A percentile compares a stretch with the other conserved stretches of the same genome.
phyloP scores from a whole-genome alignment of 805 yeast genomes.

The Cyberlindnera xishuangbannaensis region DNA sequence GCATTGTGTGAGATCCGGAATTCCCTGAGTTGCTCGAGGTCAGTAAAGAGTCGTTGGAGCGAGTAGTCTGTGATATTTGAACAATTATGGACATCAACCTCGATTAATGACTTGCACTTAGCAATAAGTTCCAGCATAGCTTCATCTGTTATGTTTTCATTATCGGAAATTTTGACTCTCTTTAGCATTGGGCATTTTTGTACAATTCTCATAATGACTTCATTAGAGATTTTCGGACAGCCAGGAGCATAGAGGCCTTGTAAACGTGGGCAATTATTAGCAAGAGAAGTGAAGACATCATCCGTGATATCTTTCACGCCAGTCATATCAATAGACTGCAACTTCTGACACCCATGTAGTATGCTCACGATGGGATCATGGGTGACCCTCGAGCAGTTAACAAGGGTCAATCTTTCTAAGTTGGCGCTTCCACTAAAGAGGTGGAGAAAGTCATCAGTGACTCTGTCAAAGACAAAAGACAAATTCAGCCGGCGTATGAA shows the following conservation, averaged over 20 bases:
- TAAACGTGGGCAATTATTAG: conserved; percentile 63
- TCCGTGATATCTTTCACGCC: conserved; percentile 70
- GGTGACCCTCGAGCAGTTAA: conserved; percentile 65
- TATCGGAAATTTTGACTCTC: conserved; percentile 75
- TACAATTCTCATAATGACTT: conserved; percentile 54
- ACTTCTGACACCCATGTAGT: conserved; percentile 55
- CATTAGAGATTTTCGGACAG: conserved; percentile 64
- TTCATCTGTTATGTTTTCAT: conserved; percentile 57
- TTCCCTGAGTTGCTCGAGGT: conserved; percentile 72
- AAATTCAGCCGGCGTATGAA: conserved; percentile 77
- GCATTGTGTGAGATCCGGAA: conserved; percentile 72
- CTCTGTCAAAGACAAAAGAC: conserved; percentile 61
- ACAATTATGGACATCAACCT: conserved; percentile 83
- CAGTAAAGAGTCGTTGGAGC: conserved; percentile 49
- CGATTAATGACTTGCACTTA: conserved; percentile 78
- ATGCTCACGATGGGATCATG: conserved; percentile 57
- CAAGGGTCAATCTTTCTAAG: conserved; percentile 80
- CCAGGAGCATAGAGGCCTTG: conserved; percentile 91
- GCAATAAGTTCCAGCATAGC: conserved; percentile 54
- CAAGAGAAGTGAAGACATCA: conserved; percentile 60
- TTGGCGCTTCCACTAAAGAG: conserved; percentile 64
- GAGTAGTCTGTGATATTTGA: conserved; percentile 64
- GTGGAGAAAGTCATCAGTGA: conserved; percentile 57
- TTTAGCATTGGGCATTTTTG: conserved; percentile 66
- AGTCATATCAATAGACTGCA: conserved; percentile 84